phyloP scores from a whole-genome alignment of 768 basidiomycete species.

The Leccinum incarnatum region DNA sequence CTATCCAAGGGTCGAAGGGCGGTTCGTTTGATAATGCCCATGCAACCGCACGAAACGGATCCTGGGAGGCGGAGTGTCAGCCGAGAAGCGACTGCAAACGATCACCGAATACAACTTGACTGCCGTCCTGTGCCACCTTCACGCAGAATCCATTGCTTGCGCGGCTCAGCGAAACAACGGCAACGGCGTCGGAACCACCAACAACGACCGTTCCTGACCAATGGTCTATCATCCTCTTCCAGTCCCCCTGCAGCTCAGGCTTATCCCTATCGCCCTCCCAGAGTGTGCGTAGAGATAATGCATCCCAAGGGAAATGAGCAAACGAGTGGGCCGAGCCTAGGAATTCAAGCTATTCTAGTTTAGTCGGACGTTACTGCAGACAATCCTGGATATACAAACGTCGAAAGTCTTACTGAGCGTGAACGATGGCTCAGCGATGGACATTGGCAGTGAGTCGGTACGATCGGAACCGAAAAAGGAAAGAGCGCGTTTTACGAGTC shows the following conservation, averaged over 20 bases:
- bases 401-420: conserved; percentile 40
- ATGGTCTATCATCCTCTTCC: conserved; percentile 45
- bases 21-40: conserved; percentile 52
- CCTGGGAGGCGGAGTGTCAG: conserved; percentile 16
- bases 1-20: conserved; percentile 55
- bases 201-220: conserved; percentile 55
- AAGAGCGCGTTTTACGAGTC: conserved; percentile 4
- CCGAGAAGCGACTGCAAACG: background rate
- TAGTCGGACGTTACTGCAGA: conserved; percentile 7
- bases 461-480: conserved; percentile 21
- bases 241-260: conserved; percentile 34
- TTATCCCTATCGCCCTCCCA: conserved; percentile 36
- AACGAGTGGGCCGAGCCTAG: conserved; percentile 34
- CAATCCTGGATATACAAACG: conserved; percentile 37
- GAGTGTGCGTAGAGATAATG: conserved; percentile 36
- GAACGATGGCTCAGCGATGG: conserved; percentile 30
- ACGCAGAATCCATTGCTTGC: conserved; percentile 29
- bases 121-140: conserved; percentile 31
- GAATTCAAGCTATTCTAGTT: conserved; percentile 33
- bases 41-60: conserved; percentile 39
- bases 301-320: conserved; percentile 45
- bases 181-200: conserved; percentile 38
- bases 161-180: conserved; percentile 34
- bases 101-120: conserved; percentile 14
- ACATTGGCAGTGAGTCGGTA: conserved; percentile 14